phyloP scores from a whole-genome alignment of 345 rosid species.

The Triadica sebifera region DNA sequence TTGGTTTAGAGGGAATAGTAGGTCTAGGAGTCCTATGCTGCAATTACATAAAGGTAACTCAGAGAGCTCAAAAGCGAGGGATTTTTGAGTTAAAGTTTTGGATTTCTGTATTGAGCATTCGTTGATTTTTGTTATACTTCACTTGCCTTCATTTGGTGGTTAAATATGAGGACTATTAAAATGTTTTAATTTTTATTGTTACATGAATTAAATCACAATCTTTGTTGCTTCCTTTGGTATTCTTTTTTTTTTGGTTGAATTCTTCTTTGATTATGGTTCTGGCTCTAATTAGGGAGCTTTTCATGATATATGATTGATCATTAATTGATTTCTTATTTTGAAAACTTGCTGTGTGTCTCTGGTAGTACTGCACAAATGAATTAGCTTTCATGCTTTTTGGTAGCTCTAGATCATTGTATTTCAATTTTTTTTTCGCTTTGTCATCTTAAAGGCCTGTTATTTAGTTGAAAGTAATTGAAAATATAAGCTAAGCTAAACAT shows the following conservation, averaged over 20 bases:
- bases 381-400: neutral
- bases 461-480: neutral
- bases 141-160: neutral
- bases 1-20: slow-evolving; percentile 71
- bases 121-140: neutral
- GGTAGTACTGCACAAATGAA: neutral
- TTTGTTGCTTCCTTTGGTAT: neutral
- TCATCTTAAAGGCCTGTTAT: too few relatives aligned
- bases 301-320: neutral
- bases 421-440: neutral
- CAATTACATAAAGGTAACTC: slow-evolving; percentile 81
- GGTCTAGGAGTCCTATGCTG: slow-evolving; percentile 79
- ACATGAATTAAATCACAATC: neutral
- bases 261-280: neutral
- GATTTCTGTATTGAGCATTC: neutral
- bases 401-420: neutral
- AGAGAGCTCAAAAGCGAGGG: neutral
- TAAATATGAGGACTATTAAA: neutral
- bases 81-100: neutral
- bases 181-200: neutral
- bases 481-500: neutral
- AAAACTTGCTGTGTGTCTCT: neutral
- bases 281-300: neutral
- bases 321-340: neutral
- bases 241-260: neutral